Conservation (phyloP, 306 rosid species). For the Potentilla sterilis region DNA sequence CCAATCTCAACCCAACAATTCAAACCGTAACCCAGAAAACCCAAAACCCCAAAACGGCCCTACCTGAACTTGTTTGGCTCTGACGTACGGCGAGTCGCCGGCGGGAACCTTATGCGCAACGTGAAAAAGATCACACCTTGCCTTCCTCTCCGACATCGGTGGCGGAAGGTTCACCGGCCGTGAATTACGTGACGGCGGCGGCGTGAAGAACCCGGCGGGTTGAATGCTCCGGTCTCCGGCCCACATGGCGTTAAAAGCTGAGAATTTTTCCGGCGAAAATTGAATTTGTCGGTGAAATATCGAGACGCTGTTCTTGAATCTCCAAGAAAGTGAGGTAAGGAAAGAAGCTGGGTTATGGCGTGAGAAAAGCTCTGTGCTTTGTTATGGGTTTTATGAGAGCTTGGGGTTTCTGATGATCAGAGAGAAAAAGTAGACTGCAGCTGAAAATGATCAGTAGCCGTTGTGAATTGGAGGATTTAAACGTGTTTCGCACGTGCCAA, state of each 20-base stretch:
- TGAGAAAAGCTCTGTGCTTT: constrained; percentile 1
- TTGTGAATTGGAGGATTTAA: neutral
- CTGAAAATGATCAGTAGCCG: constrained; percentile 4
- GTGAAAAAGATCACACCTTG: constrained; percentile 55
- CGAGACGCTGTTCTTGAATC: constrained; percentile 26
- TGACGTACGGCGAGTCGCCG: constrained; percentile 90
- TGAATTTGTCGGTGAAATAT: constrained; percentile 32
- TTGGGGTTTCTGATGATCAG: neutral
- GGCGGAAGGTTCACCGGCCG: constrained; percentile 31
- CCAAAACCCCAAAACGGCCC: neutral
- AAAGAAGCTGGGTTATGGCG: constrained; percentile 2
- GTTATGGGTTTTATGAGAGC: constrained; percentile 10
- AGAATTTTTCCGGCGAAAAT: neutral
- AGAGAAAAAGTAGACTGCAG: neutral
- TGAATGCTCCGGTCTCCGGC: constrained; percentile 36
- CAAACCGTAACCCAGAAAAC: neutral
- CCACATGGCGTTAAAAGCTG: constrained; percentile 38
- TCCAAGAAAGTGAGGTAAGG: constrained; percentile 24
- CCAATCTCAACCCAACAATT: neutral
- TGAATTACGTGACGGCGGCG: constrained; percentile 46
- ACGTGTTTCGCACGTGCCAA: neutral
- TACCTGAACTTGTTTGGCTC: constrained; percentile 95
- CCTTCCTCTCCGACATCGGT: constrained; percentile 58
- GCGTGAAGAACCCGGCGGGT: constrained; percentile 55
- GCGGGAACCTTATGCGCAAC: constrained; percentile 76